phyloP scores from a whole-genome alignment of 345 rosid species.

The Arabidopsis suecica region DNA sequence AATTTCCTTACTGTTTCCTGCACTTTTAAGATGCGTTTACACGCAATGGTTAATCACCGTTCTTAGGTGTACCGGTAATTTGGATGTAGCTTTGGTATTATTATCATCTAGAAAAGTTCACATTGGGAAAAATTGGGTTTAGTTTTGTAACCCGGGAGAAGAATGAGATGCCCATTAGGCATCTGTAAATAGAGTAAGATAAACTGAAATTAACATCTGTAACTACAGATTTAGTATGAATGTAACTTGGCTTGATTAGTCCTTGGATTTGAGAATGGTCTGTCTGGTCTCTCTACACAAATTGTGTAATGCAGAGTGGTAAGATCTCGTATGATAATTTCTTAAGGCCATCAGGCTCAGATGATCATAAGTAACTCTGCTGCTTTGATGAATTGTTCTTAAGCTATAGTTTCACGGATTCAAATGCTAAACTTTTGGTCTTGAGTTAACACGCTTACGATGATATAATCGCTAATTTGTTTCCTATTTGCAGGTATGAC shows the following conservation, averaged over 20 bases:
- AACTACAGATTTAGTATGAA: not conserved
- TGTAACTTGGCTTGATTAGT: constrained; percentile 9
- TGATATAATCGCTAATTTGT: constrained; percentile 1
- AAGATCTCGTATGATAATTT: not conserved
- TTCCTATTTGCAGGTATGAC: constrained; percentile 56
- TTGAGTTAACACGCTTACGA: not conserved
- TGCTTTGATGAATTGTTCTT: not conserved
- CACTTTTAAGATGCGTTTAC: not conserved
- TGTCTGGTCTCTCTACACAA: not conserved
- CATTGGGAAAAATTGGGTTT: not conserved
- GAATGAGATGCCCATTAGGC: constrained; percentile 3
- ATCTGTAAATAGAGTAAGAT: not conserved
- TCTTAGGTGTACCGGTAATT: not conserved
- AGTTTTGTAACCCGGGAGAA: not conserved
- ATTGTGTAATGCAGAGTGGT: not conserved
- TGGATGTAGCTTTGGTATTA: constrained; percentile 14
- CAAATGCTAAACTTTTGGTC: constrained; percentile 10
- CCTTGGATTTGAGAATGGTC: not conserved
- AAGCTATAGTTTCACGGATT: constrained; percentile 5
- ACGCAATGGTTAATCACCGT: not conserved
- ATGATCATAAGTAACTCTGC: constrained; percentile 2
- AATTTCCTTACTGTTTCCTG: not conserved
- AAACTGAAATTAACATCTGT: not conserved
- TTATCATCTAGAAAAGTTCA: not conserved
- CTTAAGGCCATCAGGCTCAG: not conserved